Base-by-base conservation (phyloP, 345 rosid species). In the Anastatica hierochuntica region DNA sequence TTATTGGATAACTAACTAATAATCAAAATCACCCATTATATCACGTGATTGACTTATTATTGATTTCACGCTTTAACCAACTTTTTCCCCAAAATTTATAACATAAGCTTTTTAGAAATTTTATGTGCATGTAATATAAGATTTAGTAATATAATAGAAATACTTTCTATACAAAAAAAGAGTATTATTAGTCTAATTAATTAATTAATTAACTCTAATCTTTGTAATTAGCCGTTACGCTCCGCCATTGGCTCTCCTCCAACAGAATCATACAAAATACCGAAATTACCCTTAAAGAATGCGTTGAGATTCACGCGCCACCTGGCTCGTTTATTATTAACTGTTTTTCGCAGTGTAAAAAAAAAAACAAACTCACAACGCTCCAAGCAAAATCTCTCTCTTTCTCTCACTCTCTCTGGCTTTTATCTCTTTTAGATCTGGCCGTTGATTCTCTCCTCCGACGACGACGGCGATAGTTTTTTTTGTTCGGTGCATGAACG, bases 241-340 rank as follows among this genome's bases (percentile, higher is more conserved):
- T 21, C 24, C 24, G 35, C 38, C 53, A 44, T n/a, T n/a, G 21
- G 42, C 31, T 63, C 40, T 36, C n/a, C 9, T 51, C 63, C 13
- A 49, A 64, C 56, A n/a, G 39, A 47, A 39, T 5, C 8, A 2
- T 2, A 0, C 0, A 1, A 37, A 53, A 37, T 52, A 30, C 56
- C 66, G 14, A 20, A 4, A 39, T 0, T 39, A 53, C 50, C 65
- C 66, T 1, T 8, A 1, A 0, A 0, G 14, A 23, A 2, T 8
- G 14, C 4, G 2, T 33, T 59, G 56, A 52, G 44, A 44, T 51
- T 18, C 55, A 66, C 65, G 65, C 65, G 65, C 71, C 60, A 58
- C 60, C 65, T 52, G 65, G 38, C 4, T 50, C 24, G 53, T 56
- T 48, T 40, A 30, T 48, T 40, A 30, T 24, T 38, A 27, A 44